Evolutionary conservation across 331 rosid genomes (phyloP), one percentile per base, ranked within the genome.

Genomic region (Quercus phellos): DNA sequence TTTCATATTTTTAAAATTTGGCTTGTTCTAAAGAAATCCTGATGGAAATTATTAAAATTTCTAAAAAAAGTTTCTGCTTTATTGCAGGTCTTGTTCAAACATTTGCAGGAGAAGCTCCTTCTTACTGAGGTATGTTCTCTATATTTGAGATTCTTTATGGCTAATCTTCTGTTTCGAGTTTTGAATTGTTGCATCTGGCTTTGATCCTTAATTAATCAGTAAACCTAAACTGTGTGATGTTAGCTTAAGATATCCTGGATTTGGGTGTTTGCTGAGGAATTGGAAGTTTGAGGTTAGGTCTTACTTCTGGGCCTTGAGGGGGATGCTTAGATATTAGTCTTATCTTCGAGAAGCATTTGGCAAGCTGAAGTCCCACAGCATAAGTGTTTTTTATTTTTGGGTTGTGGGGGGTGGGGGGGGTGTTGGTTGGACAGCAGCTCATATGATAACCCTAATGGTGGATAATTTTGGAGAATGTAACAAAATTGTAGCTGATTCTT

Each of bases 31-130:
- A 24, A 59, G 32, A 59, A 4, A 59, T 22, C 63, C 30, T 56
- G 64, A 21, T 56, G 64, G 30, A 56, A 21, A 56, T 46, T 21
- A 56, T 21, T 56, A 21, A 21, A 21, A 3, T 56, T 56, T 21
- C 63, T 56, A 9, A 56, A 21, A 21, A 2, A 56, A 9, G 30
- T 56, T 19, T 87, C 77, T 86, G 38, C 70, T 77, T 83, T 82
- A 70, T 84, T 89, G 89, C 95, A 94, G 98, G 90, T 94, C 86
- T 85, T 94, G 78, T 94, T 94, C 74, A 94, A 85, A 85, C 97
- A 94, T 88, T 88, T 94, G 84, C 94, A 94, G 84, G 98, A 94
- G 84, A 89, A 94, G 80, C 98, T 94, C 73, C 82, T 85, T 74
- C 93, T 89, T 64, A 94, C 94, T 42, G 98, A 94, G 97, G 98